phyloP scores from a whole-genome alignment of 768 basidiomycete genomes.

The Calocybe indica region DNA sequence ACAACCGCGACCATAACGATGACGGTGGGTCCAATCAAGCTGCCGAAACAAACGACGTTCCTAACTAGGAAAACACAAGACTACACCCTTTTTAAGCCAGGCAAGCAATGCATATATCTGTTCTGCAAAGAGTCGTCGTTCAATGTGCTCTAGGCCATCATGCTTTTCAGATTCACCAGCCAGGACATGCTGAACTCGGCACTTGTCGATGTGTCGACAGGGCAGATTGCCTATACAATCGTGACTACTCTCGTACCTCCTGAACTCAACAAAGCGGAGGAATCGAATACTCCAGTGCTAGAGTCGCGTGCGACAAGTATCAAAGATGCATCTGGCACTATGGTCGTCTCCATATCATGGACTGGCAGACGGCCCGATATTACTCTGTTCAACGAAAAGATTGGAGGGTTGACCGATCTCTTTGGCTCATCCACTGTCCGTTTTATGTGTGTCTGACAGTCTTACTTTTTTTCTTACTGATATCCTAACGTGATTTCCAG shows the following conservation, averaged over 20 bases:
- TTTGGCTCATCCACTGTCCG: constrained; percentile 52
- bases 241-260: constrained; percentile 33
- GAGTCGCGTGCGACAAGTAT: constrained; percentile 34
- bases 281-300: neutral
- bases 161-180: constrained; percentile 56
- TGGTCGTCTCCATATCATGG: constrained; percentile 47
- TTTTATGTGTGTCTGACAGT: constrained; percentile 37
- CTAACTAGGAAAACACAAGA: constrained; percentile 41
- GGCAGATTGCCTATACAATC: constrained; percentile 42
- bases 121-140: constrained; percentile 2
- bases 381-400: constrained; percentile 40
- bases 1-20: too few relatives aligned
- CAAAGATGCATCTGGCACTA: constrained; percentile 31
- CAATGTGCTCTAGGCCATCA: constrained; percentile 16
- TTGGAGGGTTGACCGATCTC: constrained; percentile 47
- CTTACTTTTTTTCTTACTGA: neutral
- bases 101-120: constrained; percentile 14
- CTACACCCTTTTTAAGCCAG: constrained; percentile 27
- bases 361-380: constrained; percentile 47
- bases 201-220: constrained; percentile 48
- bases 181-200: constrained; percentile 52
- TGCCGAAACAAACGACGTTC: constrained; percentile 31
- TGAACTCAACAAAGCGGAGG: constrained; percentile 15
- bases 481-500: constrained; percentile 20
- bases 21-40: too few relatives aligned